These are phyloP conservation scores for Blastocystis sp. DNA, from an alignment of 352 stramenopile genomes.

Conservation along the genomic window DNA sequence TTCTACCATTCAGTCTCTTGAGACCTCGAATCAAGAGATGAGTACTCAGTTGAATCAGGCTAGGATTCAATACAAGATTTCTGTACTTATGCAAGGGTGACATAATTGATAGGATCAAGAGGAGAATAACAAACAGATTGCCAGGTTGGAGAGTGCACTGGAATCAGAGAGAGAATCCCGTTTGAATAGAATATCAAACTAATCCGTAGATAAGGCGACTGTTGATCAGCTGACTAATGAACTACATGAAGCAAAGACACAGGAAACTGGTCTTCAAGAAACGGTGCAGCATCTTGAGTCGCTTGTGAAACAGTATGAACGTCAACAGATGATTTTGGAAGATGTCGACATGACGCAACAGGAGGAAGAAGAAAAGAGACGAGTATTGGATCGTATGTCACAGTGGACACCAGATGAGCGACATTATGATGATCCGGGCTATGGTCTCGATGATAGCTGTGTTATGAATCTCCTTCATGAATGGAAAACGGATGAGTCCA, in stretches of 20 bases:
- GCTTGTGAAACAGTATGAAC: not conserved
- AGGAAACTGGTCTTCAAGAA: not conserved
- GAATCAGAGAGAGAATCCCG: not conserved
- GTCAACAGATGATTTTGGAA: slow-evolving; percentile 1
- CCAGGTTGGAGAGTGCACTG: not conserved
- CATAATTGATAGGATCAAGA: slow-evolving; percentile 35
- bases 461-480: slow-evolving; percentile 19
- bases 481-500: slow-evolving; percentile 22
- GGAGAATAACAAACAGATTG: not conserved
- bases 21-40: not conserved
- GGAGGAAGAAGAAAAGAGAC: slow-evolving; percentile 27
- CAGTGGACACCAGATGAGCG: slow-evolving; percentile 5
- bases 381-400: not conserved
- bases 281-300: not conserved
- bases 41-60: not conserved
- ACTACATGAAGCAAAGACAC: not conserved
- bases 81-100: not conserved
- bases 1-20: slow-evolving; percentile 40
- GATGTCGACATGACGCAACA: not conserved
- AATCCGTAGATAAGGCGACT: not conserved
- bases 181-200: not conserved
- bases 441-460: not conserved
- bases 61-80: slow-evolving; percentile 40
- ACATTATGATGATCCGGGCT: slow-evolving; percentile 30
- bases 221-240: too few relatives aligned